Percentiles rank a stretch among this genome's conserved stretches.
phyloP scores from a whole-genome alignment of 768 basidiomycete species.

The Xanthoconium stramineum region DNA sequence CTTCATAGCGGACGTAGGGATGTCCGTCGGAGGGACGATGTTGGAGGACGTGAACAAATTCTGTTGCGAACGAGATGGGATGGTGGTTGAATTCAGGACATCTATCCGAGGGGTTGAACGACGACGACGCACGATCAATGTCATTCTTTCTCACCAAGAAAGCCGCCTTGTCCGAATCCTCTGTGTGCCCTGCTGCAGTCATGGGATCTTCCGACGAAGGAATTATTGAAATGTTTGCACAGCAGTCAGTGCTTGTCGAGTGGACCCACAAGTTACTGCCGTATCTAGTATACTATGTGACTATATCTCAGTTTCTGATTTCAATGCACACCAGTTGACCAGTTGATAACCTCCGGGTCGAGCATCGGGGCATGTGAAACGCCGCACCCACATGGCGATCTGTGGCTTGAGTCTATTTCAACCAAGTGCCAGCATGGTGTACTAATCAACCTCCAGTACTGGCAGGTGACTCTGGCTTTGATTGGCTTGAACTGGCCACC shows the following conservation, averaged over 20 bases:
- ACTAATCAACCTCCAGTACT: too few species aligned
- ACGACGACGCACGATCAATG: conserved; percentile 34
- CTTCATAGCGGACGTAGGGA: conserved; percentile 71
- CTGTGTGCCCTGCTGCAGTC: conserved; percentile 16
- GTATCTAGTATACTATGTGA: neutral
- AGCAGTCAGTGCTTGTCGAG: neutral
- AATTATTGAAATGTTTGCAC: neutral
- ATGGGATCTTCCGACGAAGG: conserved; percentile 12
- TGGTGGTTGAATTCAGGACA: conserved; percentile 8
- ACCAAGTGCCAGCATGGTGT: too few species aligned
- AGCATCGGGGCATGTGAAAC: too few species aligned
- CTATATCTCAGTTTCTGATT: neutral
- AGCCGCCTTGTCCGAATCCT: conserved; percentile 2
- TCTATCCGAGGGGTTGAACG: conserved; percentile 9
- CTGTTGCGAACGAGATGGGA: conserved; percentile 25
- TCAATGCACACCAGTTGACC: too few species aligned
- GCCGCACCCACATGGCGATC: too few species aligned
- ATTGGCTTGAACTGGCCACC: too few species aligned
- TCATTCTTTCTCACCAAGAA: conserved; percentile 33
- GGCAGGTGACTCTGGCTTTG: too few species aligned
- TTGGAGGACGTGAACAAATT: conserved; percentile 51
- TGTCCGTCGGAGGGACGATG: conserved; percentile 41
- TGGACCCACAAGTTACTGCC: conserved; percentile 1
- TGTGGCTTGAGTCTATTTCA: too few species aligned
- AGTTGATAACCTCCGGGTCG: too few species aligned